Evolutionary conservation across 306 rosid genomes (phyloP), one percentile per base, ranked within the genome.

Genomic region (Boehmeria nivea): DNA sequence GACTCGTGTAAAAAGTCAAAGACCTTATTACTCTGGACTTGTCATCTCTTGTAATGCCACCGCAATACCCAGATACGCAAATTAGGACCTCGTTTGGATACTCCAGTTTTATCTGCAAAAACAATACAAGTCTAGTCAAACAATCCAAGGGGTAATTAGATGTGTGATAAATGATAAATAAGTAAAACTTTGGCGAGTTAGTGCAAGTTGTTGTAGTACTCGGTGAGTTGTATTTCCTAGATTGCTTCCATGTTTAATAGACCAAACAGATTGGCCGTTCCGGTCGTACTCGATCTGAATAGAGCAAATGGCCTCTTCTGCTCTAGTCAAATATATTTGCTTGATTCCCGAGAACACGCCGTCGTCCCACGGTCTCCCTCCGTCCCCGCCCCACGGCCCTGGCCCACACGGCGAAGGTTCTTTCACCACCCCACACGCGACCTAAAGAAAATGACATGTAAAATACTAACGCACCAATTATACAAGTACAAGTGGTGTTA

Each of bases 371-470:
- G 84, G 66, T 66, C 78, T 84, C 10, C 98, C 98, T 59, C 87
- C 95, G 25, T 87, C 94, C 39, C 98, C 98, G n/a, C 98, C 98
- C 98, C 98, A 61, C 27, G 98, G 98, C 36, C 98, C 98, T 31
- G 98, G 91, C 57, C 95, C 95, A 61, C 85, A 76, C 48, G 88
- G 91, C 12, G 85, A 87, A 54, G 94, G 98, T 71, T 90, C 94
- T 66, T 82, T 80, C 18, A 84, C 53, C 57, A 90, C 91, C 7
- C 86, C 86, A 53, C 63, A 63, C 48, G 87, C 48, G 48, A 74
- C 74, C 95, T 89, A 31, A 16, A 31, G 3, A 53, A 53, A 31
- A 16, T 3, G 13, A 45, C 25, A 2, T 7, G 51, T 19, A 6
- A 31, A 31, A 31, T 31, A 31, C 36, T 31, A n/a, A n/a, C n/a